phyloP scores from a whole-genome alignment of 495 filamentous ascomycete genomes.

The Haplographium delicatum region DNA sequence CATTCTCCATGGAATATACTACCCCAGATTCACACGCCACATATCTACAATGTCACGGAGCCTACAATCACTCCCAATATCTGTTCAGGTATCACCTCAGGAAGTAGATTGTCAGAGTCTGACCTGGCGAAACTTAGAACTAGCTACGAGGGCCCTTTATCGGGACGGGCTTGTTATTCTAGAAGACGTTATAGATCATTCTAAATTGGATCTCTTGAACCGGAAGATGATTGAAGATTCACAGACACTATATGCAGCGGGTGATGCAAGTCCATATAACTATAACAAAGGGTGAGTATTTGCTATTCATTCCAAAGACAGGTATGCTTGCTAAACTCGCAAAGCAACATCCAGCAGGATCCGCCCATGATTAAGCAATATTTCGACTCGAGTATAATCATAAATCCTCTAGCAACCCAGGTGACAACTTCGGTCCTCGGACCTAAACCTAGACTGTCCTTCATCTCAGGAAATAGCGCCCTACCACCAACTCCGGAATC shows the following conservation, averaged over 20 bases:
- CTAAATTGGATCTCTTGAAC: constrained; percentile 41
- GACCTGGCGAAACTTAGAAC: not conserved
- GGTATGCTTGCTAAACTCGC: not conserved
- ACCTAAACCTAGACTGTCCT: constrained; percentile 42
- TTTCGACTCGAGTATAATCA: constrained; percentile 37
- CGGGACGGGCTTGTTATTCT: constrained; percentile 56
- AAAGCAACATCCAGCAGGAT: constrained; percentile 48
- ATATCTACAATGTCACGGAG: too few species aligned
- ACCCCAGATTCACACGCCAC: too few species aligned
- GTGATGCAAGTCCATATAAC: constrained; percentile 31
- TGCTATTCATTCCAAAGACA: not conserved
- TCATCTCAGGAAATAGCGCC: constrained; percentile 49
- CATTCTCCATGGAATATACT: too few species aligned
- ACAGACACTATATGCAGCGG: constrained; percentile 31
- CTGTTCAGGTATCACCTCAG: constrained; percentile 8
- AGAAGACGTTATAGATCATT: constrained; percentile 41
- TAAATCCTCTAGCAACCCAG: constrained; percentile 41
- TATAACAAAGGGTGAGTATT: constrained; percentile 29
- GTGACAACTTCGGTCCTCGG: constrained; percentile 46
- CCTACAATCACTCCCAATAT: not conserved
- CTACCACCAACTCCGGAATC: constrained; percentile 37
- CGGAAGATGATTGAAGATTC: constrained; percentile 48
- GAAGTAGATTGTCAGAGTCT: not conserved
- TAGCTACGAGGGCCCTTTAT: constrained; percentile 29
- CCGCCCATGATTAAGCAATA: constrained; percentile 38